phyloP scores from a whole-genome alignment of 495 filamentous ascomycete genomes.

The Hypoxylon perforatum region DNA sequence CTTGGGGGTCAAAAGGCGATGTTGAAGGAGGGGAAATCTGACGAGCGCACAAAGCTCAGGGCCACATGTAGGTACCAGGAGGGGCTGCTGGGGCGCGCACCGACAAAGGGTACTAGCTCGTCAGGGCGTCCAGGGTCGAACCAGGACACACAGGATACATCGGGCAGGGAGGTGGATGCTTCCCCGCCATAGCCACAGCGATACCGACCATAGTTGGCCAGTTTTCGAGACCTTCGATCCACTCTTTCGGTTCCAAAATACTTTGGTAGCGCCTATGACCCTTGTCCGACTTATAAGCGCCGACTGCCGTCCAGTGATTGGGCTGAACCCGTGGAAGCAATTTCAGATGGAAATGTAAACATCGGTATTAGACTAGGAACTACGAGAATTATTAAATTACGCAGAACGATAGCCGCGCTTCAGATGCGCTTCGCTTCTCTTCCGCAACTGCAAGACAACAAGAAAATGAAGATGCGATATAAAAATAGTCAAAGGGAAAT shows the following conservation, averaged over 20 bases:
- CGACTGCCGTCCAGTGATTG: constrained; percentile 33
- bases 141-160: neutral
- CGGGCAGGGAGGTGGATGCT: constrained; percentile 21
- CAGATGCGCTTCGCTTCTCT: neutral
- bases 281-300: constrained; percentile 41
- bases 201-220: constrained; percentile 31
- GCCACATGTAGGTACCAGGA: neutral
- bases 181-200: constrained; percentile 17
- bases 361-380: neutral
- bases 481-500: constrained; percentile 5
- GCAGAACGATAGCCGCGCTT: constrained; percentile 8
- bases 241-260: constrained; percentile 24
- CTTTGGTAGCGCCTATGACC: constrained; percentile 23
- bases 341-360: constrained; percentile 17
- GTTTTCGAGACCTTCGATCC: constrained; percentile 25
- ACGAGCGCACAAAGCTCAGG: neutral
- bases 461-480: neutral
- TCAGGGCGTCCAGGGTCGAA: neutral
- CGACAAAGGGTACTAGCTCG: neutral
- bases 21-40: constrained; percentile 27
- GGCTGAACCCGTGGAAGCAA: constrained; percentile 1
- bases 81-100: constrained; percentile 16
- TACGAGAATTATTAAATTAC: neutral
- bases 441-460: neutral
- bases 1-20: neutral